Conservation (phyloP, 169 alveolate species). For the Cryptosporidium canis region DNA sequence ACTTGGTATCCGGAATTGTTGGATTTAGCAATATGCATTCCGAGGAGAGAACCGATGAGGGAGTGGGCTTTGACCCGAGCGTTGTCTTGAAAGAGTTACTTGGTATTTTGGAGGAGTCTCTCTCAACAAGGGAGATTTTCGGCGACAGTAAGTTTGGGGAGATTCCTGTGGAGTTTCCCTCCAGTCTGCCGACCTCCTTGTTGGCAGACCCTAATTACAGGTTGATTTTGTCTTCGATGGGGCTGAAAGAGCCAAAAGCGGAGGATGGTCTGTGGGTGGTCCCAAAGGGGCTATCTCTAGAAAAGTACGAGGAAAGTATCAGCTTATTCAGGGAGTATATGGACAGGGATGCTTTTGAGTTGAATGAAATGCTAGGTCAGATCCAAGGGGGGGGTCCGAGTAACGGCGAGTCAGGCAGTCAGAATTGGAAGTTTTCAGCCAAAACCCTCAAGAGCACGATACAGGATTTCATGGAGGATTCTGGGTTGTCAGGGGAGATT, state of each 20-base stretch:
- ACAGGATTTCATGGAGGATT: slow-evolving; percentile 27
- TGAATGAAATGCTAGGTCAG: neutral
- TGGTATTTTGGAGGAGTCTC: slow-evolving; percentile 26
- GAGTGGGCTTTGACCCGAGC: neutral
- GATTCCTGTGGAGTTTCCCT: slow-evolving; percentile 55
- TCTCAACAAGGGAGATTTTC: slow-evolving; percentile 28
- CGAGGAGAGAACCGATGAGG: neutral
- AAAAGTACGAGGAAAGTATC: neutral
- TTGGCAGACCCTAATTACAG: slow-evolving; percentile 8
- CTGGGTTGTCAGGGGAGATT: neutral
- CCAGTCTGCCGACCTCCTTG: slow-evolving; percentile 14
- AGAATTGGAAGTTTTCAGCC: neutral
- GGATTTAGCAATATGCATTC: neutral
- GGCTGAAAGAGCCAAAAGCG: slow-evolving; percentile 12
- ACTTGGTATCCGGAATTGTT: slow-evolving; percentile 13
- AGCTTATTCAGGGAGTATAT: neutral
- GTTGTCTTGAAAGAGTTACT: slow-evolving; percentile 6
- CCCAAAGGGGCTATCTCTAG: slow-evolving; percentile 39
- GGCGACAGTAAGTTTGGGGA: slow-evolving; percentile 15
- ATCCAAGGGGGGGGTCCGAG: neutral
- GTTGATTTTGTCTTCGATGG: slow-evolving; percentile 4
- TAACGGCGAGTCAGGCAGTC: neutral
- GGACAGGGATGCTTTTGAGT: slow-evolving; percentile 2
- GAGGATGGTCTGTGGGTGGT: slow-evolving; percentile 25
- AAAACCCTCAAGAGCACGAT: slow-evolving; percentile 1